Base-by-base conservation (phyloP, 2,329 filamentous ascomycete genomes). In the Fusarium sp. region DNA sequence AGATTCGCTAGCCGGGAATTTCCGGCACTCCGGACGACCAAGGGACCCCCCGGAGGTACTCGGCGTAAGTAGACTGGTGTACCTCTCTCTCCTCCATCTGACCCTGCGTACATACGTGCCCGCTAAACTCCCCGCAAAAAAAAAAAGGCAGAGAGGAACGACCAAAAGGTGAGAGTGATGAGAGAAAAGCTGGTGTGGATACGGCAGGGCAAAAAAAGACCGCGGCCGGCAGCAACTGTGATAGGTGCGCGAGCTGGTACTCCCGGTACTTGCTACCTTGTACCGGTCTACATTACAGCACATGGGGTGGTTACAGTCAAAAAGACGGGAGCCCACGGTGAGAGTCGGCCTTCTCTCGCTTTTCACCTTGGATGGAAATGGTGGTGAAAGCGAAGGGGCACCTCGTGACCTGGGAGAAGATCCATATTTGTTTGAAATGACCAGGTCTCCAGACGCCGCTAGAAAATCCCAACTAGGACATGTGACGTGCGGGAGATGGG, bases 161-260 rank as follows among this genome's bases (percentile, higher is more conserved):
- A 27, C 18, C 50, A 40, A 60, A 24, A 59, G 37, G 47, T 20
- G 52, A 64, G 60, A 38, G 29, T 4, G 31, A 57, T 14, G 45
- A 64, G 61, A 50, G 56, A 8, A 29, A 38, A 38, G 56, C 59
- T 59, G 47, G 35, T 58, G 62, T 68, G 50, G 37, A 64, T 45
- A 50, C 14, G 34, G 54, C 45, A 61, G 22, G 34, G 42, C 34
- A 58, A 22, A 34, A 52, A 47, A 65, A 65, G 29, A 71, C 20
- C 47, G 63, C 18, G 60, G 24, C 50, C 54, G 63, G 65, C 34
- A 69, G 59, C 37, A 54, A 38, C 56, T 63, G 64, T 65, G 66
- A 72, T 74, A 74, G 73, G 73, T 31, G 71, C 73, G 62, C 71
- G 62, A 74, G 54, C 59, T 34, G 60, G 62, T 40, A 63, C 45